These are phyloP conservation scores for Carex myosuroides DNA, from an alignment of 176 grass and related monocot species.

Conservation along the genomic window DNA sequence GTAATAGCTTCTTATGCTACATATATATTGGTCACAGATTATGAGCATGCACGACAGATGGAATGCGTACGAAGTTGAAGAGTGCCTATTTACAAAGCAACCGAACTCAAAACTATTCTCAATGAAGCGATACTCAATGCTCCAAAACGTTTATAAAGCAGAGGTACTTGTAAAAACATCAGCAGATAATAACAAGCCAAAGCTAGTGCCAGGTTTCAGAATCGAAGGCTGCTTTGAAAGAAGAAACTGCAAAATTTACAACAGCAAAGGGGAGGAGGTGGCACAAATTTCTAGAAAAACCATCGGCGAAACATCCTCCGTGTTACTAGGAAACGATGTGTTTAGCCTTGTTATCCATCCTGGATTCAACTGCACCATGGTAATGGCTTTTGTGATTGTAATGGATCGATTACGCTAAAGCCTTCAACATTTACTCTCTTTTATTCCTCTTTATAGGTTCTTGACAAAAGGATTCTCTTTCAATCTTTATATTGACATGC, in stretches of 20 bases:
- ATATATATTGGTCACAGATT: conserved; percentile 31
- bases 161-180: conserved; percentile 40
- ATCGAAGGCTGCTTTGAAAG: conserved; percentile 47
- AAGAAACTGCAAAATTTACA: conserved; percentile 54
- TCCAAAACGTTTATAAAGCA: conserved; percentile 39
- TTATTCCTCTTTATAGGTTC: too few relatives aligned
- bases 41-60: conserved; percentile 65
- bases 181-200: background rate
- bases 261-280: conserved; percentile 36
- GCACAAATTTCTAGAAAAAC: conserved; percentile 34
- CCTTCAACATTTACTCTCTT: background rate
- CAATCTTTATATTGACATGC: background rate
- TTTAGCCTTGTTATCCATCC: conserved; percentile 66
- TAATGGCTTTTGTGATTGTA: conserved; percentile 73
- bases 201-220: conserved; percentile 28
- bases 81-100: background rate
- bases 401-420: conserved; percentile 56
- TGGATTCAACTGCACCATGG: conserved; percentile 27
- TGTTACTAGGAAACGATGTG: conserved; percentile 59
- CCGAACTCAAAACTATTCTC: conserved; percentile 38
- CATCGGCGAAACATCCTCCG: background rate
- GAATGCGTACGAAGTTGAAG: conserved; percentile 50
- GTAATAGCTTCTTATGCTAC: background rate
- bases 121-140: conserved; percentile 44
- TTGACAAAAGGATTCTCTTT: too few relatives aligned